A percentile compares a stretch with the other conserved stretches of the same genome.
Evolutionary conservation across 257 asterid genomes (phyloP).

Genomic region (Primulina tabacum): DNA sequence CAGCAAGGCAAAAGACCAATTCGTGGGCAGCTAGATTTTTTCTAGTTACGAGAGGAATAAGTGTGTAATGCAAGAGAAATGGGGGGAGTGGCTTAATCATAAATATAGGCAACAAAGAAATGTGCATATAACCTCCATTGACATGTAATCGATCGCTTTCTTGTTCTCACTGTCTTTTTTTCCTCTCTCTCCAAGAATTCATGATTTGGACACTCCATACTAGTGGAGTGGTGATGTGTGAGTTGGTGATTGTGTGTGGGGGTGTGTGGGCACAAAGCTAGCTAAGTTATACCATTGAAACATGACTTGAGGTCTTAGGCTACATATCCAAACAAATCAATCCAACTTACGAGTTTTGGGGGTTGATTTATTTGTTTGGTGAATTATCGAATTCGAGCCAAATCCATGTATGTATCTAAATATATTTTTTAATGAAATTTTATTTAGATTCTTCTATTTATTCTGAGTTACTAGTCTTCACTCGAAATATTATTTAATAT

Average conservation of each 20-base stretch:
- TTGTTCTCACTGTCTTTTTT: slow-evolving; percentile 20
- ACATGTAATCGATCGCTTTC: slow-evolving; percentile 38
- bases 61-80: not conserved
- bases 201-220: slow-evolving; percentile 37
- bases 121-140: slow-evolving; percentile 35
- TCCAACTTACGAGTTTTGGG: not conserved
- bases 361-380: not conserved
- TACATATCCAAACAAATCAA: slow-evolving; percentile 2
- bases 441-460: too few relatives aligned
- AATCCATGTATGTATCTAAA: too few relatives aligned
- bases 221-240: slow-evolving; percentile 26
- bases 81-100: slow-evolving; percentile 7
- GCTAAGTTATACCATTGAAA: slow-evolving; percentile 12
- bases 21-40: not conserved
- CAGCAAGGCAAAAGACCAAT: not conserved
- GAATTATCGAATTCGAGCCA: not conserved
- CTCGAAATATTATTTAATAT: too few relatives aligned
- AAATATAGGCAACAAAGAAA: slow-evolving; percentile 26
- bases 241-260: slow-evolving; percentile 6
- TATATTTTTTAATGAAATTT: too few relatives aligned
- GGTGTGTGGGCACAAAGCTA: slow-evolving; percentile 12
- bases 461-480: too few relatives aligned
- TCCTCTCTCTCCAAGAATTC: slow-evolving; percentile 20
- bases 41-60: not conserved
- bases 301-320: slow-evolving; percentile 25